phyloP scores from a whole-genome alignment of 2,329 filamentous ascomycete genomes.

The Cladophialophora psammophila region DNA sequence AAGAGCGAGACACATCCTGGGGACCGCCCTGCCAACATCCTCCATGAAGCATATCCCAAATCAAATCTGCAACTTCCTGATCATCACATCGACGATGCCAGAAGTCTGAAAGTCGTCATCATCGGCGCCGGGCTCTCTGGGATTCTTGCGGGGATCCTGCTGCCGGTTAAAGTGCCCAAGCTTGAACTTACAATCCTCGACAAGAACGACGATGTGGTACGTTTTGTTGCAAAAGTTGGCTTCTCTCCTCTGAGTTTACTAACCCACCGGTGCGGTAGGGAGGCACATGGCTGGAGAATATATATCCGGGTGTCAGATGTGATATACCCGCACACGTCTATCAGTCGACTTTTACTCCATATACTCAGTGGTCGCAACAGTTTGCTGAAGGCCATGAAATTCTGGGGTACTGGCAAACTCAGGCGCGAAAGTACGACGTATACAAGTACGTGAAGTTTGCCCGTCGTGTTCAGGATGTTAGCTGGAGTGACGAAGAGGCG shows the following conservation, averaged over 20 bases:
- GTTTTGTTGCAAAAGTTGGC: background rate
- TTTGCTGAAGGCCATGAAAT: constrained; percentile 39
- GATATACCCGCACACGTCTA: constrained; percentile 41
- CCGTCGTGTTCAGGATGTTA: constrained; percentile 59
- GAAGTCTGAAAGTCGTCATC: constrained; percentile 46
- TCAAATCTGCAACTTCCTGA: constrained; percentile 40
- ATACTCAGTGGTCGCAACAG: constrained; percentile 39
- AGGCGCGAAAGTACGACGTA: constrained; percentile 46
- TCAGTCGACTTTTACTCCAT: constrained; percentile 40
- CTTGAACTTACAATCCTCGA: constrained; percentile 35
- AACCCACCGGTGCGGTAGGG: constrained; percentile 31
- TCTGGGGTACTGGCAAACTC: constrained; percentile 36
- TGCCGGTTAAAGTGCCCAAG: constrained; percentile 49
- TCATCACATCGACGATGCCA: constrained; percentile 45
- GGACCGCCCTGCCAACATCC: constrained; percentile 10
- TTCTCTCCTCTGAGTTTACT: background rate
- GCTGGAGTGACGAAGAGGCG: constrained; percentile 59
- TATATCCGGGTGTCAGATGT: constrained; percentile 43
- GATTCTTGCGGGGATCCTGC: constrained; percentile 49
- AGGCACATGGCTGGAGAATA: constrained; percentile 46
- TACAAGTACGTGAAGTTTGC: constrained; percentile 67
- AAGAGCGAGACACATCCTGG: background rate
- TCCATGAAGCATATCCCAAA: constrained; percentile 18
- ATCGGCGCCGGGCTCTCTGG: constrained; percentile 52
- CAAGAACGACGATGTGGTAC: constrained; percentile 37